These are phyloP conservation scores for Tricholomella constricta DNA, from an alignment of 768 basidiomycete species.

Conservation along the genomic window DNA sequence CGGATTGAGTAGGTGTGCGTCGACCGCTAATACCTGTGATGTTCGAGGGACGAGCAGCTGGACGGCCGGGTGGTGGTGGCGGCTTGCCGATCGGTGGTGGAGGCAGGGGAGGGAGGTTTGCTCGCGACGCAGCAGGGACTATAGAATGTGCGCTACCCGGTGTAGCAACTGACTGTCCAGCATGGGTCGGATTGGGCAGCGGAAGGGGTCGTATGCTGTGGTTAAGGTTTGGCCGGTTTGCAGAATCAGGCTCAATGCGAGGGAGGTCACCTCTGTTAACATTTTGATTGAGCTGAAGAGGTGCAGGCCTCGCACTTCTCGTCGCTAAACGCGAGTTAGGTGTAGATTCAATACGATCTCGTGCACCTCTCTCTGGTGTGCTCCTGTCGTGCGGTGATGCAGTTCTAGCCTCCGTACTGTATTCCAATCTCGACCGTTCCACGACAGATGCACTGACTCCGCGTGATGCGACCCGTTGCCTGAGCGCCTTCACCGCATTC, in stretches of 20 bases:
- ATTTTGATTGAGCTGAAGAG: constrained; percentile 68
- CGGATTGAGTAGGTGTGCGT: constrained; percentile 61
- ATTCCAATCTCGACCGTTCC: constrained; percentile 16
- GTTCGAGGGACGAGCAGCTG: constrained; percentile 35
- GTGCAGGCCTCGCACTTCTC: constrained; percentile 71
- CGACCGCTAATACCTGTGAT: constrained; percentile 36
- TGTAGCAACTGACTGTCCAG: constrained; percentile 26
- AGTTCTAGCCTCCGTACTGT: background rate
- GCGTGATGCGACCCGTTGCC: constrained; percentile 51
- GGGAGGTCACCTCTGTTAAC: constrained; percentile 65
- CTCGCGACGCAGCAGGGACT: constrained; percentile 37
- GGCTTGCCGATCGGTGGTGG: constrained; percentile 72
- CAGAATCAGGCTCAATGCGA: constrained; percentile 69
- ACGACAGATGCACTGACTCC: constrained; percentile 23
- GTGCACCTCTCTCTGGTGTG: constrained; percentile 5
- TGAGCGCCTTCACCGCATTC: constrained; percentile 78
- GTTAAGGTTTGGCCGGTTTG: constrained; percentile 33
- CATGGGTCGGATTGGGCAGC: constrained; percentile 39
- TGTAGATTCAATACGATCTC: constrained; percentile 24
- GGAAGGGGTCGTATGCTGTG: constrained; percentile 50
- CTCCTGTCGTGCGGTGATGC: constrained; percentile 3
- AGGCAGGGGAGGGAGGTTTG: constrained; percentile 65
- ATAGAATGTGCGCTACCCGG: constrained; percentile 37
- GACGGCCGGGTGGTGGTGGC: constrained; percentile 47
- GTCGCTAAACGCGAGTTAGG: constrained; percentile 33